These are phyloP conservation scores for Ophiocordyceps robertsii DNA, from an alignment of 2,329 filamentous ascomycete genomes.

Conservation along the genomic window DNA sequence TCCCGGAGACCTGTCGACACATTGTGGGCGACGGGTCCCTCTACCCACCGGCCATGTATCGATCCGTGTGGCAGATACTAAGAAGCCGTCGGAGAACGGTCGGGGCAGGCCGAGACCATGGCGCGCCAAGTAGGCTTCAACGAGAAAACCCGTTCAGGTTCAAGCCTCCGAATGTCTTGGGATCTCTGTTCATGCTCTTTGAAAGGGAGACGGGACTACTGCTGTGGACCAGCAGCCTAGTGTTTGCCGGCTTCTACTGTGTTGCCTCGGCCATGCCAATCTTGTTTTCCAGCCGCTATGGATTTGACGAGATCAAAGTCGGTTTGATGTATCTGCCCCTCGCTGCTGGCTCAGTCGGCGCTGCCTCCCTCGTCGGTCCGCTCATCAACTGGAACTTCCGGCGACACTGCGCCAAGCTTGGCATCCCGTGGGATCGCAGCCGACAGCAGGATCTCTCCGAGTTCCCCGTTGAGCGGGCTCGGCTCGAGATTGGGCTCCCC, in stretches of 20 bases:
- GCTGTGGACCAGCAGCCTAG: constrained; percentile 27
- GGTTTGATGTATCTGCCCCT: constrained; percentile 40
- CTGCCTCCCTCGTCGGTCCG: constrained; percentile 33
- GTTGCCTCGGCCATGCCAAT: constrained; percentile 30
- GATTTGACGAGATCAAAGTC: constrained; percentile 40
- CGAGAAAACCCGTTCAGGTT: constrained; percentile 17
- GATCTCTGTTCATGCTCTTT: constrained; percentile 24
- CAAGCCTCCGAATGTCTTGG: constrained; percentile 26
- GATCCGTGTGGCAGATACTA: constrained; percentile 18
- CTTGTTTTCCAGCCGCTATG: constrained; percentile 37
- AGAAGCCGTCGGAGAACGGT: constrained; percentile 1
- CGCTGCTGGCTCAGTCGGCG: constrained; percentile 32
- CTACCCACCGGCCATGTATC: constrained; percentile 22
- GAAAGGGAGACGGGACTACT: constrained; percentile 30
- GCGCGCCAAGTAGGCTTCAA: constrained; percentile 6
- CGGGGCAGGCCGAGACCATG: background rate
- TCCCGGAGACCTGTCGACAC: constrained; percentile 38
- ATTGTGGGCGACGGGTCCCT: constrained; percentile 40
- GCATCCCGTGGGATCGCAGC: constrained; percentile 37
- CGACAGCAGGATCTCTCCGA: constrained; percentile 33
- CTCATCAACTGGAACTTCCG: constrained; percentile 56
- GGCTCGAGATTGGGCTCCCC: constrained; percentile 34
- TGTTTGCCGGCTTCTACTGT: constrained; percentile 37
- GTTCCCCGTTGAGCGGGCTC: constrained; percentile 38
- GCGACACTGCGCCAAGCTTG: constrained; percentile 40